Percentiles rank a stretch among this genome's conserved stretches.
Evolutionary conservation across 345 rosid genomes (phyloP).

Genomic region (Schrenkiella parvula): DNA sequence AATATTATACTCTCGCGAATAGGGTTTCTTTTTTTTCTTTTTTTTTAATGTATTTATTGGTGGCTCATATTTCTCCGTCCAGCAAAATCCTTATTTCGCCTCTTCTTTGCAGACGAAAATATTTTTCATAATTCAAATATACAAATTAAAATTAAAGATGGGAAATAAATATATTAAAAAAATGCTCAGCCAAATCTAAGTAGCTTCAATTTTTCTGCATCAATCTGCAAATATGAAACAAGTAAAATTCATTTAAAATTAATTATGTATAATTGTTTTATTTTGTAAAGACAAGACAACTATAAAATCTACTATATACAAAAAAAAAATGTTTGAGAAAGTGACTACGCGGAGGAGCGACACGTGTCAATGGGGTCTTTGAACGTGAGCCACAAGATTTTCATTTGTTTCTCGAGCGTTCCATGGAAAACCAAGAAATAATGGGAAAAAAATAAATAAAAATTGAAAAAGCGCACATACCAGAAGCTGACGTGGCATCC

Average conservation of each 20-base stretch:
- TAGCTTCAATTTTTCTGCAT: too few relatives aligned
- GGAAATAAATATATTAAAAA: neutral
- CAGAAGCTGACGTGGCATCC: constrained; percentile 65
- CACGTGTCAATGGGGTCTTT: constrained; percentile 46
- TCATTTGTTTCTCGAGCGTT: constrained; percentile 46
- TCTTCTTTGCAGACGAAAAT: too few relatives aligned
- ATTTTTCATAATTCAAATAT: neutral
- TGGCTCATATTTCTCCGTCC: constrained; percentile 33
- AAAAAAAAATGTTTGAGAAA: too few relatives aligned
- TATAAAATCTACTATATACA: neutral
- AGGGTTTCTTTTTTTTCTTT: neutral
- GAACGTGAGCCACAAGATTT: constrained; percentile 73
- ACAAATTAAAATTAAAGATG: neutral
- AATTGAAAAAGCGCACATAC: constrained; percentile 31
- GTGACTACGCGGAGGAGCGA: constrained; percentile 8
- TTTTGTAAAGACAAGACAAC: neutral
- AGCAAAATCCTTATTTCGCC: constrained; percentile 31
- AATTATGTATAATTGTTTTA: neutral
- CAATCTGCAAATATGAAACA: neutral
- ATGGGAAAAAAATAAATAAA: neutral
- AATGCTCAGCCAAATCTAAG: neutral
- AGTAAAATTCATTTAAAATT: neutral
- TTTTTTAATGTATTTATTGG: constrained; percentile 1
- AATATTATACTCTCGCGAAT: constrained; percentile 5
- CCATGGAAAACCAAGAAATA: constrained; percentile 9